Percentiles rank a stretch among this genome's conserved stretches.
Evolutionary conservation across 1,139 yeast species (phyloP).

Genomic region (Candida pseudoviswanathii): DNA sequence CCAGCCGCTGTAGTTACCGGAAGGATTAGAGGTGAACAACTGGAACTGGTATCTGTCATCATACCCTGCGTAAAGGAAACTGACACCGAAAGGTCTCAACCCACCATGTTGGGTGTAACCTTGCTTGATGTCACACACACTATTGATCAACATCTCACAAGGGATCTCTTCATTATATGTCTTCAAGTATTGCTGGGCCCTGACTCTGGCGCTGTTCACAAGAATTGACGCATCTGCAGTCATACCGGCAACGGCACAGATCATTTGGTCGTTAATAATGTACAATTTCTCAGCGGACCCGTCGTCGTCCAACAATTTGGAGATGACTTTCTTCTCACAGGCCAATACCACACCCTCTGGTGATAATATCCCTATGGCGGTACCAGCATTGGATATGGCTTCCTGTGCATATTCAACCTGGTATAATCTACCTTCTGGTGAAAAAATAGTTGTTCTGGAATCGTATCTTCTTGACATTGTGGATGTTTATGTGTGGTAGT

Average conservation of each 20-base stretch:
- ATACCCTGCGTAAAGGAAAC: slow-evolving; percentile 93
- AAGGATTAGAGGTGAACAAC: slow-evolving; percentile 92
- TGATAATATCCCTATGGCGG: slow-evolving; percentile 93
- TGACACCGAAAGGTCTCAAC: slow-evolving; percentile 96
- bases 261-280: slow-evolving; percentile 75
- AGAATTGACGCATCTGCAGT: slow-evolving; percentile 95
- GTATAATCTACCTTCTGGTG: slow-evolving; percentile 97
- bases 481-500: neutral
- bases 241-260: slow-evolving; percentile 98
- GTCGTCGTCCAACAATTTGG: slow-evolving; percentile 90
- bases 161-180: slow-evolving; percentile 91
- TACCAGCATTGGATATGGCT: slow-evolving; percentile 97
- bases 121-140: slow-evolving; percentile 91
- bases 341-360: slow-evolving; percentile 93
- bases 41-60: slow-evolving; percentile 91
- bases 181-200: slow-evolving; percentile 82
- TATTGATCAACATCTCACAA: slow-evolving; percentile 84
- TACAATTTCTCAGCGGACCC: slow-evolving; percentile 92
- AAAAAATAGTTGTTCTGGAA: slow-evolving; percentile 96
- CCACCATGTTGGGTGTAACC: slow-evolving; percentile 99
- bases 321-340: slow-evolving; percentile 93
- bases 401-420: slow-evolving; percentile 97
- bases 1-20: slow-evolving; percentile 98
- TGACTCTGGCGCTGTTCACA: slow-evolving; percentile 82
- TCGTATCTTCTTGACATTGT: slow-evolving; percentile 66